Conservation (phyloP, 2,329 filamentous ascomycete species). For the Rhinocladiella similis region DNA sequence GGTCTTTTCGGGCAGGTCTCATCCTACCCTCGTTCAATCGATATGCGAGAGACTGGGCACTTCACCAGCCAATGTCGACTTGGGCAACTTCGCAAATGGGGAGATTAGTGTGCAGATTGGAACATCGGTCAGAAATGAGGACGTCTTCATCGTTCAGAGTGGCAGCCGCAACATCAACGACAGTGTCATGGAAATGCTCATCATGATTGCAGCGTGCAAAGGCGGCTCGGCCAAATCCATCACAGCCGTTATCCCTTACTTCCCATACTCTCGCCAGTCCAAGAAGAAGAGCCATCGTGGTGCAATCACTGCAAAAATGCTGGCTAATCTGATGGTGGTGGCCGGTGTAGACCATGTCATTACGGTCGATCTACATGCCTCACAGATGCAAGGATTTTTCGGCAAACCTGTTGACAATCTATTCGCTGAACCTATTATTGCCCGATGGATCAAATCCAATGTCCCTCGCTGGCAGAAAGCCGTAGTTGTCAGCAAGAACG, state of each 20-base stretch:
- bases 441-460: conserved; percentile 90
- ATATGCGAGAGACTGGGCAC: conserved; percentile 67
- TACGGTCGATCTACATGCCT: conserved; percentile 91
- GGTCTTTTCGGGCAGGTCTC: conserved; percentile 67
- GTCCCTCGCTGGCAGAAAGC: conserved; percentile 80
- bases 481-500: conserved; percentile 97
- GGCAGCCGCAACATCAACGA: conserved; percentile 96
- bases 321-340: conserved; percentile 89
- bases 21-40: conserved; percentile 62
- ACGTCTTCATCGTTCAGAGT: conserved; percentile 98
- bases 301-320: conserved; percentile 94
- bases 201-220: conserved; percentile 99
- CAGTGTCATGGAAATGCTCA: conserved; percentile 97
- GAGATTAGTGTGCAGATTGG: conserved; percentile 70
- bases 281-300: conserved; percentile 98
- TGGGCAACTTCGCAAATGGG: conserved; percentile 69
- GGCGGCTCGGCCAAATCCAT: conserved; percentile 76
- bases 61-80: conserved; percentile 58
- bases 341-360: conserved; percentile 97
- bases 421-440: conserved; percentile 91
- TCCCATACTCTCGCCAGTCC: conserved; percentile 98
- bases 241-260: conserved; percentile 44
- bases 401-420: conserved; percentile 96
- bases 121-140: conserved; percentile 83
- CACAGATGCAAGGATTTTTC: conserved; percentile 99